phyloP scores from a whole-genome alignment of 441 rosid species.

The Populus hybrid region DNA sequence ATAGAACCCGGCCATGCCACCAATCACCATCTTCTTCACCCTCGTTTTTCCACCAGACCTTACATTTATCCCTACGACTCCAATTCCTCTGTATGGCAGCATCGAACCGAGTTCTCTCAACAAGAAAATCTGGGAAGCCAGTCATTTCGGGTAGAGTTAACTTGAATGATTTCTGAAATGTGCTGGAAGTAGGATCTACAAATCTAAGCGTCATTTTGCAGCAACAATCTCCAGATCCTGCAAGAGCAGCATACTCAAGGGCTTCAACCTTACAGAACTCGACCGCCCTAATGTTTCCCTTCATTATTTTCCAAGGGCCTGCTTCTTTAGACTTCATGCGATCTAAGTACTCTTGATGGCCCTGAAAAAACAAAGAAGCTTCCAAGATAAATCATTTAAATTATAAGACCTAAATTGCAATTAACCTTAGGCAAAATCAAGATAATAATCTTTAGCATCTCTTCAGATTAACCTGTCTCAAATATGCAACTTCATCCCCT shows the following conservation, averaged over 20 bases:
- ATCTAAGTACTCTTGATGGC: conserved; percentile 80
- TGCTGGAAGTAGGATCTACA: conserved; percentile 61
- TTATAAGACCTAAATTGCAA: neutral
- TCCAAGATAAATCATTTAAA: conserved; percentile 11
- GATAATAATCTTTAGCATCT: neutral
- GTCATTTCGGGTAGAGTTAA: conserved; percentile 83
- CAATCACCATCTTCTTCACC: conserved; percentile 89
- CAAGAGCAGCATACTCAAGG: conserved; percentile 74
- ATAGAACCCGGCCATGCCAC: conserved; percentile 91
- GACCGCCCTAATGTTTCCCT: conserved; percentile 69
- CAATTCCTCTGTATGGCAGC: conserved; percentile 75
- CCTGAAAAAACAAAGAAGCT: conserved; percentile 51
- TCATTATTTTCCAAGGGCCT: conserved; percentile 70
- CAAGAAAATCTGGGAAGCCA: conserved; percentile 91
- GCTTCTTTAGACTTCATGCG: conserved; percentile 46
- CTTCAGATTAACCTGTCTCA: conserved; percentile 72
- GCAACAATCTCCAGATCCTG: conserved; percentile 99
- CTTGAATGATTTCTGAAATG: conserved; percentile 54
- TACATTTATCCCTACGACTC: conserved; percentile 91
- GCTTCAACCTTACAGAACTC: conserved; percentile 81
- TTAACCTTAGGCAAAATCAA: conserved; percentile 1
- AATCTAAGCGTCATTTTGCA: conserved; percentile 91
- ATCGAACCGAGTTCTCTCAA: conserved; percentile 90
- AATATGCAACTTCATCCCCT: conserved; percentile 84
- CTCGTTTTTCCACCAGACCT: conserved; percentile 96